These are phyloP conservation scores for Dimargaris cristalligena DNA, from an alignment of 192 early-diverging fungal genomes.

Conservation along the genomic window DNA sequence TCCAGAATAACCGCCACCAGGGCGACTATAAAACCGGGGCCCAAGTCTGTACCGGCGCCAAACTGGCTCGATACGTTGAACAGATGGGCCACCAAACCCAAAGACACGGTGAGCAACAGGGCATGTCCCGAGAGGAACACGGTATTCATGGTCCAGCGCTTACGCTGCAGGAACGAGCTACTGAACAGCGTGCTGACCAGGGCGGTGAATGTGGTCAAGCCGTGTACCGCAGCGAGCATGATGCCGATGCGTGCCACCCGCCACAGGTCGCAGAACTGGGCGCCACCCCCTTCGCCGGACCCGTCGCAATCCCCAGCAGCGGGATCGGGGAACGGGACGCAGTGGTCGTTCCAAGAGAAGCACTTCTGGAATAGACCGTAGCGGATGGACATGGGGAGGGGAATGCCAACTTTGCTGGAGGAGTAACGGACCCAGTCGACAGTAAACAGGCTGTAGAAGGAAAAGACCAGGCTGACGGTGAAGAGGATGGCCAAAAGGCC, in stretches of 20 bases:
- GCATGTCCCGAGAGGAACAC: not conserved
- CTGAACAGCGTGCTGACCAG: conserved; percentile 1
- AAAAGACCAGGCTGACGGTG: not conserved
- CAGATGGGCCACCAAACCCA: not conserved
- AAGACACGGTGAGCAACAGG: not conserved
- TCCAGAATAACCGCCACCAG: not conserved
- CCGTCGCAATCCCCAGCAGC: conserved; percentile 1
- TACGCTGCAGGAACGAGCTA: not conserved
- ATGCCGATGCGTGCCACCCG: conserved; percentile 1
- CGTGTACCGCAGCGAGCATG: not conserved
- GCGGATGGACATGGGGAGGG: not conserved
- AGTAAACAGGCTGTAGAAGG: not conserved
- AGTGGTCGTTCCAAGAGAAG: conserved; percentile 5
- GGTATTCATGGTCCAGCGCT: not conserved
- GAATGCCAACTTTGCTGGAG: not conserved
- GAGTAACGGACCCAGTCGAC: not conserved
- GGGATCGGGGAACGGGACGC: conserved; percentile 6
- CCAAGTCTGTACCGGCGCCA: not conserved
- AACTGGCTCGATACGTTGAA: not conserved
- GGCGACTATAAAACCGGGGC: not conserved
- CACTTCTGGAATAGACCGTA: conserved; percentile 8
- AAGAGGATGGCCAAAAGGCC: not conserved
- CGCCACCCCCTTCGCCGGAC: not conserved
- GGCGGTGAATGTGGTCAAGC: not conserved
- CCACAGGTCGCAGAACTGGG: conserved; percentile 4